phyloP scores from a whole-genome alignment of 345 rosid genomes.

The Eucalyptus sp. region DNA sequence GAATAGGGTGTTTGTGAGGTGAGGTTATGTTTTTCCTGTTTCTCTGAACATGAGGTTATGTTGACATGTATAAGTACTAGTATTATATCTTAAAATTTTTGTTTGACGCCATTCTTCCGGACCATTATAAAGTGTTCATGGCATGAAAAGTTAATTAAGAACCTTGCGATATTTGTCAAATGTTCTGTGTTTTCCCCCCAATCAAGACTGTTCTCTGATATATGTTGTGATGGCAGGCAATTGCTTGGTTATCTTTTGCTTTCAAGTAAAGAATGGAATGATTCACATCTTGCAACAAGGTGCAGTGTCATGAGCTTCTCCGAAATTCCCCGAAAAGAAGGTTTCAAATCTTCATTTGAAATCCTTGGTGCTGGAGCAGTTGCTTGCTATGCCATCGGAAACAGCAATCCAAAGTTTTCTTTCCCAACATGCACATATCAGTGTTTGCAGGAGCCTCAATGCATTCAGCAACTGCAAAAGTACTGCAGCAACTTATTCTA shows the following conservation, averaged over 20 bases:
- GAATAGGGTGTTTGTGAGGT: not conserved
- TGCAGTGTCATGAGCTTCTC: conserved; percentile 37
- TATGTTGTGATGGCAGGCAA: conserved; percentile 43
- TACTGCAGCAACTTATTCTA: conserved; percentile 5
- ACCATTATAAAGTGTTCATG: not conserved
- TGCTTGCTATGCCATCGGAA: conserved; percentile 79
- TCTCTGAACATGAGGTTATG: not conserved
- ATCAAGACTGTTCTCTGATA: conserved; percentile 5
- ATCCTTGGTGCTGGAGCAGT: conserved; percentile 76
- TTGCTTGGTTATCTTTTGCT: conserved; percentile 79
- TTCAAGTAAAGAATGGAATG: conserved; percentile 46
- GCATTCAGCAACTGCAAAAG: conserved; percentile 65
- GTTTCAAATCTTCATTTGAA: conserved; percentile 55
- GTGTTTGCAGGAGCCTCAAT: conserved; percentile 37
- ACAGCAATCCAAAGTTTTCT: conserved; percentile 52
- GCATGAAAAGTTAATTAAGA: not conserved
- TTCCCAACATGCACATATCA: conserved; percentile 71
- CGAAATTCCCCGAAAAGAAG: conserved; percentile 25
- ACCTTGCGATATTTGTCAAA: not conserved
- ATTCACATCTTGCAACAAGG: conserved; percentile 46
- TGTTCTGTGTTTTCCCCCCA: not conserved
- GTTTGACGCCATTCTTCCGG: not conserved
- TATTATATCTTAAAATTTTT: not conserved
- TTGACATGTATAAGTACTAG: not conserved
- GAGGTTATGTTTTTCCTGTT: not conserved